Base-by-base conservation (phyloP, 768 basidiomycete species). In the Cystobasidiopsis lactophilus region DNA sequence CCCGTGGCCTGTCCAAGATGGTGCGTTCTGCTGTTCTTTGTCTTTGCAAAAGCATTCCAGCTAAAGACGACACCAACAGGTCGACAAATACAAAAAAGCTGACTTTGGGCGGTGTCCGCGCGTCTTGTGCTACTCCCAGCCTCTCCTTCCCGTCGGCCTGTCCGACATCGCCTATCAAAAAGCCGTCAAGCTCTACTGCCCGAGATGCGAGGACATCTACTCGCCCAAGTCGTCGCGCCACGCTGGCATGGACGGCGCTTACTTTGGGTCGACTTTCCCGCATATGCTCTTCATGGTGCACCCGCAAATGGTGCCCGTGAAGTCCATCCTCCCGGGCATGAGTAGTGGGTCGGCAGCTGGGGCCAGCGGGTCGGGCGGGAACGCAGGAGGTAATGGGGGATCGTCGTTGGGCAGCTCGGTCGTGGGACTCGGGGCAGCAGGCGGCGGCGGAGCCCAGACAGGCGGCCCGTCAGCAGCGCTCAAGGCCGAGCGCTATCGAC, bases 31-130 rank as follows among this genome's bases (percentile, higher is more conserved):
- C n/a, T n/a, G 30, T 24, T 1, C 21, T 19, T 18, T 23, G 35
- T 40, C 5, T 27, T 29, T 11, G 38, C 11, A 2, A 7, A 43
- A 7, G 41, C 41, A 7, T n/a, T 43, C 19, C 9, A 21, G 41
- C 41, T 43, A 7, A 43, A 7, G 7, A 19, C 19, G 7, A 11
- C 9, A 43, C 11, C 49, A 21, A 21, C 14, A 23, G 2, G 14
- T 52, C 21, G 52, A 51, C 38, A 98, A 98, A 69, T 95, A 91
- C 73, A 93, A 89, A 67, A 82, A 85, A 58, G 88, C 85, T 51
- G 93, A 98, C 66, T 98, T 98, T 62, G 91, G 93, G 26, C 82
- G 93, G 44, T 98, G 93, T 69, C 93, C 93, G 3, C 84, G 93
- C 57, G 93, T 96, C 24, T 76, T 91, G 60, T 96, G 93, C 71